phyloP scores from a whole-genome alignment of 768 basidiomycete genomes.

The Cyclocybe cylindracea region DNA sequence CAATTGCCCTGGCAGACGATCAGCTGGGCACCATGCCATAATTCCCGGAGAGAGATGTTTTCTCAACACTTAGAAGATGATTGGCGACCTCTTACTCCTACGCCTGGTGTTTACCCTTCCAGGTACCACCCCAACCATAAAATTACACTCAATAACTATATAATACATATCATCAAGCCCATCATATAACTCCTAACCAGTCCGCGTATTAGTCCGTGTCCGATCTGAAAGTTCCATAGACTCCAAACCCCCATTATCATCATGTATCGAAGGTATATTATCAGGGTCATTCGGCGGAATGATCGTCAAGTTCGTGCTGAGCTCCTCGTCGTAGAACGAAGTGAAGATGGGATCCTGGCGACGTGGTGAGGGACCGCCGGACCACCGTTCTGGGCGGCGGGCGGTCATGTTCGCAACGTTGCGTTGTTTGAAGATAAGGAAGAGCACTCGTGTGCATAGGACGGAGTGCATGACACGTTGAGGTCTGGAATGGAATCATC shows the following conservation, averaged over 20 bases:
- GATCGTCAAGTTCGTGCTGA: conserved; percentile 20
- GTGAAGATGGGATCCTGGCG: conserved; percentile 15
- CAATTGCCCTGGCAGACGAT: too few species aligned
- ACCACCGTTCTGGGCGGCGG: conserved; percentile 6
- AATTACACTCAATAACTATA: too few species aligned
- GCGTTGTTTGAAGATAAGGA: conserved; percentile 37
- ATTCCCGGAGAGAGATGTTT: too few species aligned
- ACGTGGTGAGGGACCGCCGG: background rate
- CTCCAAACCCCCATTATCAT: background rate
- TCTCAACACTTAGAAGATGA: too few species aligned
- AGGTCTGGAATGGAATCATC: conserved; percentile 23
- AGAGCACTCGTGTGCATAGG: conserved; percentile 40
- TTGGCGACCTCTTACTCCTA: too few species aligned
- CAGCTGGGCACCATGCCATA: too few species aligned
- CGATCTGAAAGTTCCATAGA: background rate
- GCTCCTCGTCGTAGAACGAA: conserved; percentile 21
- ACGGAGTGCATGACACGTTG: conserved; percentile 47
- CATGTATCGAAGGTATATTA: background rate
- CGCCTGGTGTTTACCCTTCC: too few species aligned
- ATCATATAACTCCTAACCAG: too few species aligned
- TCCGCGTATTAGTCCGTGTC: background rate
- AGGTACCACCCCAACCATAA: too few species aligned
- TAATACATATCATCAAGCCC: too few species aligned
- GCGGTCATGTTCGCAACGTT: conserved; percentile 17
- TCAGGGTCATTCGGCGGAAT: conserved; percentile 9